Evolutionary conservation across 768 basidiomycete genomes (phyloP), one percentile per base, ranked within the genome.

Genomic region (Boletus subcaerulescens): DNA sequence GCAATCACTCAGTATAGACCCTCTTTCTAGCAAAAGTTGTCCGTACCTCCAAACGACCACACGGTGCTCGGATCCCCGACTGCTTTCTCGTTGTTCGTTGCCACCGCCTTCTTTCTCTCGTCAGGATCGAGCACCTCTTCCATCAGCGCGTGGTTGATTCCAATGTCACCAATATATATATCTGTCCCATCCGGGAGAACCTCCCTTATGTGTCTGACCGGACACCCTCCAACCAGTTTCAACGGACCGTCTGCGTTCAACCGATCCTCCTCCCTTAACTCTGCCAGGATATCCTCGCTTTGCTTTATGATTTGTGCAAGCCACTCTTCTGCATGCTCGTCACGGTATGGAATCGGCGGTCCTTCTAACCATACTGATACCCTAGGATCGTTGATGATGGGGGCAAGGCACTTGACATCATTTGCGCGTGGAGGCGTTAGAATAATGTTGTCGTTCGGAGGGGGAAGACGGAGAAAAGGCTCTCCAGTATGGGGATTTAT

Each of bases 21-120:
- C 3, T 2, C 12, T 32, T 46, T 40, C 12, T 12, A 41, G 12
- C 5, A 9, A 12, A 14, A 31, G 32, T 13, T 9, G 1, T 20
- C 56, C 78, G 13, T 65, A 87, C 87, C 77, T 58, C 86, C 87
- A 32, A 87, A 67, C 13, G 74, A 76, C 83, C 84, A 89, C 26
- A 81, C 62, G 51, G 86, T 84, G 31, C 71, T 71, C 12, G 80
- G 78, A 59, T 87, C 81, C 13, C 83, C 85, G 13, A 67, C 50
- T 8, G 62, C 60, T 50, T 74, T 74, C 1, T 53, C 63, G 22
- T 69, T 62, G 59, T 86, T 87, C 58, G 72, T 71, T 44, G 71
- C 67, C 32, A 68, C 66, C 14, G 71, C 66, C 40, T 58, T 60
- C 44, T 67, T 67, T 60, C 68, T 69, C 58, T 74, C 70, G 29